Conservation (phyloP, 352 stramenopile species). For the Globisporangium heterothallicum region DNA sequence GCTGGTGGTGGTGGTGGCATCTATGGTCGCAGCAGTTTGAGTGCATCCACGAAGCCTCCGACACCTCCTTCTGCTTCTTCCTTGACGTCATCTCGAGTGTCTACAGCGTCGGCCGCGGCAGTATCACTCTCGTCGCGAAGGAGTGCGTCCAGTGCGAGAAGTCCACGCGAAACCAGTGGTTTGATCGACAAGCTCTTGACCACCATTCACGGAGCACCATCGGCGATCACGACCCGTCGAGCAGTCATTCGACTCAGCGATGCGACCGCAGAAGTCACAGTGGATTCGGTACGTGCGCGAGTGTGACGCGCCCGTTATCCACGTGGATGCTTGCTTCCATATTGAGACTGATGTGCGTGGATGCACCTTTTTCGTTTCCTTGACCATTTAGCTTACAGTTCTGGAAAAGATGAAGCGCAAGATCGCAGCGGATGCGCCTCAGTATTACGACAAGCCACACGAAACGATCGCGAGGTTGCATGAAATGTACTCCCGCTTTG, state of each 20-base stretch:
- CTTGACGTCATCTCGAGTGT: conserved; percentile 2
- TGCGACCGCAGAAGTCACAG: conserved; percentile 14
- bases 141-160: conserved; percentile 17
- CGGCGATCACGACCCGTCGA: conserved; percentile 48
- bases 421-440: conserved; percentile 33
- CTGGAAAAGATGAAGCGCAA: conserved; percentile 79
- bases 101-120: conserved; percentile 20
- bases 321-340: too few relatives aligned
- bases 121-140: conserved; percentile 28
- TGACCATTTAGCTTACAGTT: conserved; percentile 65
- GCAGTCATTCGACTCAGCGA: conserved; percentile 56
- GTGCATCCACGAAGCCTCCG: conserved; percentile 8
- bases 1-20: background rate
- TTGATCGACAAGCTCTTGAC: conserved; percentile 49
- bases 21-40: conserved; percentile 2
- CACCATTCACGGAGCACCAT: conserved; percentile 47
- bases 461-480: conserved; percentile 52
- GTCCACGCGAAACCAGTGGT: conserved; percentile 40
- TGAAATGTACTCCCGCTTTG: conserved; percentile 74
- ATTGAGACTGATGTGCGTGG: too few relatives aligned
- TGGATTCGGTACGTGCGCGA: conserved; percentile 30
- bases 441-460: conserved; percentile 35
- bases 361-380: too few relatives aligned
- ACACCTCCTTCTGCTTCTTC: conserved; percentile 4
- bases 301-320: too few relatives aligned